Evolutionary conservation across 805 yeast genomes (phyloP).

Genomic region (Cyberlindnera lachancei): DNA sequence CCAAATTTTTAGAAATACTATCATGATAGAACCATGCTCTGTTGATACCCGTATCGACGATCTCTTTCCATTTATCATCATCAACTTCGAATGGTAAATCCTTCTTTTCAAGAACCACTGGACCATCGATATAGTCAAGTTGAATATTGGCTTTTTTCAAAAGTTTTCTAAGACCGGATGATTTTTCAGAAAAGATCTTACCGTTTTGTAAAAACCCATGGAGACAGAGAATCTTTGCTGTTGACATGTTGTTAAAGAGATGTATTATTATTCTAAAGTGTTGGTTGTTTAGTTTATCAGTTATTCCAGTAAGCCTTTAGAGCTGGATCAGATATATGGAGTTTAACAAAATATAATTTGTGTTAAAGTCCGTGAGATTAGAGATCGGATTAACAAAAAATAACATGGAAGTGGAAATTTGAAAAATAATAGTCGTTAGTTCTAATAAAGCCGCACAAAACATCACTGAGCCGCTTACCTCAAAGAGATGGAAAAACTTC

Average conservation of each 20-base stretch:
- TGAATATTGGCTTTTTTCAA: conserved; percentile 59
- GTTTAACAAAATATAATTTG: no score
- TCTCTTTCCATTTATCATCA: conserved; percentile 41
- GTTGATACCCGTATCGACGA: conserved; percentile 38
- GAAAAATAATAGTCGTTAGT: no score
- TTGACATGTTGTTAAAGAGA: conserved; percentile 24
- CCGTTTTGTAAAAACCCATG: conserved; percentile 92
- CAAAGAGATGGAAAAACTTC: no score
- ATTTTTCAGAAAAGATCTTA: conserved; percentile 74
- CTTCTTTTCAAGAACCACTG: conserved; percentile 52
- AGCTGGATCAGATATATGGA: no score
- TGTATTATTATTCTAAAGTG: no score
- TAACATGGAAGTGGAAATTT: no score
- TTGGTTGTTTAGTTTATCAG: no score
- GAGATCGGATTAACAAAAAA: no score
- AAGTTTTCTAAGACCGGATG: conserved; percentile 80
- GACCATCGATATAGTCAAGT: conserved; percentile 74
- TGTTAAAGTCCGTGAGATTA: no score
- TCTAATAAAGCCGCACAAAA: no score
- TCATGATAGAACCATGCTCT: conserved; percentile 74
- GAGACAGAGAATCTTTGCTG: conserved; percentile 61
- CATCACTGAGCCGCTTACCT: no score
- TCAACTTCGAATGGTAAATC: conserved; percentile 70
- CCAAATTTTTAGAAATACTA: conserved; percentile 37
- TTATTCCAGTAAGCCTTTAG: no score